phyloP scores from a whole-genome alignment of 2,329 filamentous ascomycete genomes.

The Beauveria varroae region DNA sequence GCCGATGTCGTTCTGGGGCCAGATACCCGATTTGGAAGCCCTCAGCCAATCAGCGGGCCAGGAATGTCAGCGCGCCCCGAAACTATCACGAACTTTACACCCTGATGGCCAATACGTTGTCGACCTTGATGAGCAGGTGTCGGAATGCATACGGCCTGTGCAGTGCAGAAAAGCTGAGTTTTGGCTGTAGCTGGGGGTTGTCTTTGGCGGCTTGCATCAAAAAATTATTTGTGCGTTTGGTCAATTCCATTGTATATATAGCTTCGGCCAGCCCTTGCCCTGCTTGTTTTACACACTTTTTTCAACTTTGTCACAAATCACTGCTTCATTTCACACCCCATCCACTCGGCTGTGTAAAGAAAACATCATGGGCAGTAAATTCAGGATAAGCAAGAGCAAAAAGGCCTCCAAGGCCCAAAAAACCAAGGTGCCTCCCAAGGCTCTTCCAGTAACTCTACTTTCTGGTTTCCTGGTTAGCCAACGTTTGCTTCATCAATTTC shows the following conservation, averaged over 20 bases:
- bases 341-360: rapidly evolving
- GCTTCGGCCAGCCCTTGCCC: neutral
- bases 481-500: neutral
- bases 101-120: conserved; percentile 4
- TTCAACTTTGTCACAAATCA: neutral
- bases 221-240: conserved; percentile 4
- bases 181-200: neutral
- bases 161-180: neutral
- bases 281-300: neutral
- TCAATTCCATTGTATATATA: conserved; percentile 7
- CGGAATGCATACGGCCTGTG: neutral
- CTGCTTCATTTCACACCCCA: neutral
- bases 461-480: conserved; percentile 48
- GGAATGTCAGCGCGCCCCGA: conserved; percentile 6
- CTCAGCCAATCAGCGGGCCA: neutral
- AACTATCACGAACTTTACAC: conserved; percentile 10
- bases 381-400: conserved; percentile 9
- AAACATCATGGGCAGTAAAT: conserved; percentile 2
- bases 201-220: neutral
- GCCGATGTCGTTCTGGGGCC: conserved; percentile 1
- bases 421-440: conserved; percentile 14
- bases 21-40: neutral
- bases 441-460: conserved; percentile 51
- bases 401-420: conserved; percentile 10
- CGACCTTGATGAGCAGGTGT: conserved; percentile 10